Evolutionary conservation across 306 rosid species (phyloP).

Genomic region (Quercus ilex): DNA sequence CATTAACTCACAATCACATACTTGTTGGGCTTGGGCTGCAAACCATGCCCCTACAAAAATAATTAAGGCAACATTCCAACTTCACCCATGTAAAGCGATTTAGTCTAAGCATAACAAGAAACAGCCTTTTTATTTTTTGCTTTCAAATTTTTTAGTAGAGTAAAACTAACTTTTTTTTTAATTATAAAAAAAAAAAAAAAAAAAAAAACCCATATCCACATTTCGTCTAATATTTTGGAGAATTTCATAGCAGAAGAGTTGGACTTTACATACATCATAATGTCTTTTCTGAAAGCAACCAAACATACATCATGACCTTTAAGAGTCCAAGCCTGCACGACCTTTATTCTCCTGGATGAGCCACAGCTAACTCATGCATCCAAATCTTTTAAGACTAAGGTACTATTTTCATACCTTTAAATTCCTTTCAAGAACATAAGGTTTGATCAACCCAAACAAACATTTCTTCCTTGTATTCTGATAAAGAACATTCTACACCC

Average conservation of each 20-base stretch:
- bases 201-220: background rate
- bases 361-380: background rate
- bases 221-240: background rate
- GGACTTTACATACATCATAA: background rate
- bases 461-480: slow-evolving; percentile 21
- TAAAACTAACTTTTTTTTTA: background rate
- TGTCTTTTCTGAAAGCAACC: background rate
- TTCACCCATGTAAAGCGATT: background rate
- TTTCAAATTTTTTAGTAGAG: no score
- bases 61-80: background rate
- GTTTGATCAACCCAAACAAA: slow-evolving; percentile 25
- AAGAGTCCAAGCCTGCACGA: background rate
- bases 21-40: no score
- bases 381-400: background rate
- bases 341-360: background rate
- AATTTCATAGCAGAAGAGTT: background rate
- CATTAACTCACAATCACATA: no score
- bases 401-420: background rate
- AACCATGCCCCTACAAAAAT: no score
- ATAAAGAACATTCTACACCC: background rate
- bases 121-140: no score
- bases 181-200: no score
- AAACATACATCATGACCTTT: background rate
- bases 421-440: slow-evolving; percentile 5
- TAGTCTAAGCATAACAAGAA: background rate